Evolutionary conservation across 371 early-diverging fungal genomes (phyloP).

Genomic region (Dinochytrium kinnereticum): DNA sequence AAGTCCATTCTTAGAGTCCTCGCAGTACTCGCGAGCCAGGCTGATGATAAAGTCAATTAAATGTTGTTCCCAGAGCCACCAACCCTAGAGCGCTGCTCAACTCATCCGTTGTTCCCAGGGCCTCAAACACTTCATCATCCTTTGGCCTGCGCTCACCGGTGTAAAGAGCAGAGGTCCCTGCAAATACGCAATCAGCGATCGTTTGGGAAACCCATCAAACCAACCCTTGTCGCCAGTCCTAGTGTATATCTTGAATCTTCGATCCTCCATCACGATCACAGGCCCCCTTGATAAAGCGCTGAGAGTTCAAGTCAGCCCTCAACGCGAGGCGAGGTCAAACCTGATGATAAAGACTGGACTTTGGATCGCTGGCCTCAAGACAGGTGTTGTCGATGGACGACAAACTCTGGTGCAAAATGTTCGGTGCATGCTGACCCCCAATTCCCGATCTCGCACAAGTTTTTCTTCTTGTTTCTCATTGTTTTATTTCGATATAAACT

Average conservation of each 20-base stretch:
- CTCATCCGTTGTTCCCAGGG: constrained; percentile 86
- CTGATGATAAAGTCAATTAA: constrained; percentile 42
- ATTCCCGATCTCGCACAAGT: too few species aligned
- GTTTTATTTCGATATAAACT: too few species aligned
- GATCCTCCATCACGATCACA: constrained; percentile 14
- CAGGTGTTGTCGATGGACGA: too few species aligned
- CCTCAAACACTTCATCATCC: constrained; percentile 87
- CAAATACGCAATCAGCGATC: background rate
- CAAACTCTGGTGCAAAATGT: too few species aligned
- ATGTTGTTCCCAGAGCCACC: background rate
- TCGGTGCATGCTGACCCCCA: too few species aligned
- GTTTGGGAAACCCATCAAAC: background rate
- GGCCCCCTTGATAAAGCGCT: too few species aligned
- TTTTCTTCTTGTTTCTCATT: too few species aligned
- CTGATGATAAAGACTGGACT: too few species aligned
- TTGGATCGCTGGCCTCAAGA: too few species aligned
- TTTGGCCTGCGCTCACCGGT: constrained; percentile 89
- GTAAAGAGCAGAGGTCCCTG: constrained; percentile 85
- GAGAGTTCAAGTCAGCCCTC: too few species aligned
- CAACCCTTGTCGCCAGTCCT: constrained; percentile 94
- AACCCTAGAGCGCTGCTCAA: constrained; percentile 69
- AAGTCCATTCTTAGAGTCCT: constrained; percentile 61
- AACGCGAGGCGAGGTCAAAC: too few species aligned
- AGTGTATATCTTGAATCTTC: constrained; percentile 78
- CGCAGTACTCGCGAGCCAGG: constrained; percentile 72